phyloP scores from a whole-genome alignment of 2,329 filamentous ascomycete species.

The Rutstroemia sp. region DNA sequence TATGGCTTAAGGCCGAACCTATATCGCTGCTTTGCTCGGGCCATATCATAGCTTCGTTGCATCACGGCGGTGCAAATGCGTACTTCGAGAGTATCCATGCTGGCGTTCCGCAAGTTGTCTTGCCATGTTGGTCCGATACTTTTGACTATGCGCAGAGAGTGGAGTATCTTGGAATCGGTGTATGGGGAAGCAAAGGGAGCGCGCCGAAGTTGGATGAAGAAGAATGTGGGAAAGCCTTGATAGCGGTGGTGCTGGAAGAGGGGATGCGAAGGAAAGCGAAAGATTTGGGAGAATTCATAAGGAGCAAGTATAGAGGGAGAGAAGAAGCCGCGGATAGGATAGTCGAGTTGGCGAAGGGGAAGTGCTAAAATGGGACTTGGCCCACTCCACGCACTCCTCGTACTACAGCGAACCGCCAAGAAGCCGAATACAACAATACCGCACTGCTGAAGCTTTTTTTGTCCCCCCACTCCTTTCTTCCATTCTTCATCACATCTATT shows the following conservation, averaged over 20 bases:
- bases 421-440: too few relatives aligned
- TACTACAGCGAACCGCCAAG: too few relatives aligned
- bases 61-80: constrained; percentile 36
- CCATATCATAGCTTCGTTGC: constrained; percentile 30
- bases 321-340: constrained; percentile 1
- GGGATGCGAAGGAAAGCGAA: background rate
- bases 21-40: constrained; percentile 31
- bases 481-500: too few relatives aligned
- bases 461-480: too few relatives aligned
- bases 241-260: background rate
- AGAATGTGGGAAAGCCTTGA: background rate
- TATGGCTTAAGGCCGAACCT: constrained; percentile 37
- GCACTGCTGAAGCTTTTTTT: too few relatives aligned
- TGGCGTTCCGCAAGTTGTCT: constrained; percentile 38
- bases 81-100: constrained; percentile 37
- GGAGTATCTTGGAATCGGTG: constrained; percentile 37
- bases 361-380: background rate
- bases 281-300: background rate
- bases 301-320: background rate
- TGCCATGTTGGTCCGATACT: constrained; percentile 40
- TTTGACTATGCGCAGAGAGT: constrained; percentile 38
- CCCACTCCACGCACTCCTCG: too few relatives aligned
- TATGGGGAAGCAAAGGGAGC: background rate
- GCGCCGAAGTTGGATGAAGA: background rate
- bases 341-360: background rate